Percentiles rank a stretch among this genome's conserved stretches.
Conservation (phyloP, 2,329 filamentous ascomycete genomes). For the Fusarium proliferatum region DNA sequence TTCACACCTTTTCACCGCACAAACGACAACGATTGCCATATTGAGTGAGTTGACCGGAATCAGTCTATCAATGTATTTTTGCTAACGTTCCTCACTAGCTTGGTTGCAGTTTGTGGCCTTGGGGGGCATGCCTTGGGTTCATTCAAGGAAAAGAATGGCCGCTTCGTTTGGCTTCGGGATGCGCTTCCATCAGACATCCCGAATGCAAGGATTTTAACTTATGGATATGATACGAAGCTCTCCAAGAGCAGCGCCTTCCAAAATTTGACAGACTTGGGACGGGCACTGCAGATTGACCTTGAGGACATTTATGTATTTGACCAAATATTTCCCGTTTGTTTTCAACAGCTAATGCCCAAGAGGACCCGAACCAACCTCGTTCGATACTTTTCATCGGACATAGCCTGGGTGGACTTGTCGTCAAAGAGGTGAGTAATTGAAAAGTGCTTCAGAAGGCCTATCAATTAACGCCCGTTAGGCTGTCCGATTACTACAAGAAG, state of each 20-base stretch:
- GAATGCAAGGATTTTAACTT: not conserved
- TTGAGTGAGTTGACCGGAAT: not conserved
- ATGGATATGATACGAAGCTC: not conserved
- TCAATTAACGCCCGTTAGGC: rapidly evolving
- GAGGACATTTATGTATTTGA: not conserved
- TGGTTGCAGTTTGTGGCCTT: not conserved
- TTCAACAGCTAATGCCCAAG: rapidly evolving
- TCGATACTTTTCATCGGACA: not conserved
- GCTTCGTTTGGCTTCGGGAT: constrained; percentile 3
- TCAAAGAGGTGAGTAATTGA: not conserved
- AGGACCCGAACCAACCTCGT: not conserved
- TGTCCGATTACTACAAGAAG: not conserved
- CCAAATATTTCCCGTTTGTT: rapidly evolving
- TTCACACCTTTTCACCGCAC: not conserved
- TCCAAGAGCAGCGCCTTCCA: not conserved
- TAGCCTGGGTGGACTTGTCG: not conserved
- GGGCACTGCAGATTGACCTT: not conserved
- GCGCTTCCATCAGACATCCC: not conserved
- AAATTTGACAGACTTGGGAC: not conserved
- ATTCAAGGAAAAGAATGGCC: not conserved
- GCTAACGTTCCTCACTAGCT: not conserved
- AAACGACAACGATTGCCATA: not conserved
- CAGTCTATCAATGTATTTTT: rapidly evolving
- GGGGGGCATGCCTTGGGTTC: not conserved
- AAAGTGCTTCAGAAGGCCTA: rapidly evolving